These are phyloP conservation scores for Oryza glaberrima DNA, from an alignment of 176 grass and related monocot genomes.

Conservation along the genomic window DNA sequence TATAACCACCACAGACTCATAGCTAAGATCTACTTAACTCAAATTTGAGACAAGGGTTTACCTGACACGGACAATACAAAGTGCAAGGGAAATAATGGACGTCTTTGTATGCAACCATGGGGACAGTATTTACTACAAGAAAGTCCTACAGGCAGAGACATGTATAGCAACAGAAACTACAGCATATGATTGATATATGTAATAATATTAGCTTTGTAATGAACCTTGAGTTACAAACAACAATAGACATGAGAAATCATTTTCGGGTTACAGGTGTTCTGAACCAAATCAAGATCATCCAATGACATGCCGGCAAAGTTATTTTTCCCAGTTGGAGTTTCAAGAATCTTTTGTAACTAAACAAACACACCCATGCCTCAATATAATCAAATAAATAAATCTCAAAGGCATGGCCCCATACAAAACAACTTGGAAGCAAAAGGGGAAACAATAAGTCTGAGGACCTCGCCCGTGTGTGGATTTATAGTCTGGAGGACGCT, in stretches of 20 bases:
- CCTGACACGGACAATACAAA: not conserved
- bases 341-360: conserved; percentile 22
- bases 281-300: not conserved
- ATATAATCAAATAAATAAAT: conserved; percentile 6
- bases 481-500: conserved; percentile 97
- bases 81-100: not conserved
- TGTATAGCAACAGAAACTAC: not conserved
- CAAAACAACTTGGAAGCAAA: conserved; percentile 21
- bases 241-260: not conserved
- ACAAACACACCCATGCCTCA: not conserved
- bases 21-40: not conserved
- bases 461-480: conserved; percentile 89
- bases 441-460: not conserved
- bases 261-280: not conserved
- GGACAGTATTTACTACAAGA: not conserved
- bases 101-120: not conserved
- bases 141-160: conserved; percentile 13
- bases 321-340: not conserved
- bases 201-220: conserved; percentile 5
- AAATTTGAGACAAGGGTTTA: not conserved
- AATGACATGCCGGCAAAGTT: not conserved
- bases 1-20: conserved; percentile 1
- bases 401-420: not conserved
- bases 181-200: not conserved
- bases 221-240: conserved; percentile 17